Conservation (phyloP, 441 rosid species). For the Syzygium syzygioides region DNA sequence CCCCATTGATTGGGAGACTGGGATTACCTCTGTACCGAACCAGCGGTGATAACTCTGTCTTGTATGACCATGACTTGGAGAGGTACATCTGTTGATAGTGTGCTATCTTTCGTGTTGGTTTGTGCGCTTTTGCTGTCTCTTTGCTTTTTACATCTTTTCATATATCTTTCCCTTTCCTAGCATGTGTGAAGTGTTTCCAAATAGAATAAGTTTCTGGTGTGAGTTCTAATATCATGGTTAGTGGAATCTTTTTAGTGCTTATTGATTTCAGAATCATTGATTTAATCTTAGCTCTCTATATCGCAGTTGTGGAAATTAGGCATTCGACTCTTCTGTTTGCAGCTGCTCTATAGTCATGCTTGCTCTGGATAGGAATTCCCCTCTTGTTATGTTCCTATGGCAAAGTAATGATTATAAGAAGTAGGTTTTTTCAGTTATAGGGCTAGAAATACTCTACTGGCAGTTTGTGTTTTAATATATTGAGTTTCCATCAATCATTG, state of each 20-base stretch:
- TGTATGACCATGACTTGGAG: slow-evolving; percentile 96
- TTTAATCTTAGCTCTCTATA: not conserved
- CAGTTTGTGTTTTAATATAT: not conserved
- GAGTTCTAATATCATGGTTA: not conserved
- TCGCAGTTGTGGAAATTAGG: not conserved
- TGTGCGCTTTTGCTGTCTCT: slow-evolving; percentile 1
- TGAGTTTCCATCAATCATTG: not conserved
- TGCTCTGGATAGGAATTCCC: not conserved
- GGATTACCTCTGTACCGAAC: slow-evolving; percentile 94
- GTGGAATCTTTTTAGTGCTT: not conserved
- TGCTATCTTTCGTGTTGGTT: not conserved
- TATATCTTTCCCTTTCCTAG: not conserved
- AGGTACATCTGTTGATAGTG: slow-evolving; percentile 32
- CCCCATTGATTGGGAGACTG: slow-evolving; percentile 76
- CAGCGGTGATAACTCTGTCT: slow-evolving; percentile 89
- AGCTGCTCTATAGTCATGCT: not conserved
- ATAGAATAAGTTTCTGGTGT: not conserved
- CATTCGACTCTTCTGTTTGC: not conserved
- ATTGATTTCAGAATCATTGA: not conserved
- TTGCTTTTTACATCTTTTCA: not conserved
- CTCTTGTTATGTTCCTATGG: not conserved
- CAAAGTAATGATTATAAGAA: not conserved
- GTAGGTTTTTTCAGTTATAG: not conserved
- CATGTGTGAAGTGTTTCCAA: not conserved
- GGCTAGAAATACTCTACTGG: not conserved